Evolutionary conservation across 179 eudicot species (phyloP).

Genomic region (Monotropa hypopitys): DNA sequence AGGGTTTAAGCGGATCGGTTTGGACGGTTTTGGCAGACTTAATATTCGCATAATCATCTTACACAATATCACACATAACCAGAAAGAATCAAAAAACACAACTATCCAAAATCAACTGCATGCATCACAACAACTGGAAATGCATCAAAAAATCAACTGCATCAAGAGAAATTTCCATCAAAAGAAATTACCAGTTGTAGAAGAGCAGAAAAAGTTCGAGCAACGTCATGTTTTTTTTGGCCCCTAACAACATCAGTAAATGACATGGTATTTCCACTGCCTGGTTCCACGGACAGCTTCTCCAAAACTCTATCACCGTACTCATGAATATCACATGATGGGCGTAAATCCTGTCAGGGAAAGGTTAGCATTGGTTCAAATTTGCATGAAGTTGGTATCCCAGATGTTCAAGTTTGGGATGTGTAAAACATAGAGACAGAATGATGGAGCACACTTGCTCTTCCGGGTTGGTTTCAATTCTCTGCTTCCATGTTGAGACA

Average conservation of each 20-base stretch:
- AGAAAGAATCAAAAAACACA: too few relatives aligned
- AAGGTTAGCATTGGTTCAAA: neutral
- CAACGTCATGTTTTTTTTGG: slow-evolving; percentile 72
- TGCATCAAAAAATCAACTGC: too few relatives aligned
- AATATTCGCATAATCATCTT: too few relatives aligned
- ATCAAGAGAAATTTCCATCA: too few relatives aligned
- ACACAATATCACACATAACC: too few relatives aligned
- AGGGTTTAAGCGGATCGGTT: too few relatives aligned
- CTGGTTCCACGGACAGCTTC: slow-evolving; percentile 37
- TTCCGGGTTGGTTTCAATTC: slow-evolving; percentile 69
- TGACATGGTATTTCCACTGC: slow-evolving; percentile 26
- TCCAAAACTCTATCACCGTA: slow-evolving; percentile 64
- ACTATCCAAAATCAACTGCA: too few relatives aligned
- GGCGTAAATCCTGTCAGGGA: slow-evolving; percentile 54
- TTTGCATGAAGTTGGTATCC: neutral
- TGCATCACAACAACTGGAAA: too few relatives aligned
- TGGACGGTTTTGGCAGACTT: too few relatives aligned
- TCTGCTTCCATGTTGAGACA: slow-evolving; percentile 87
- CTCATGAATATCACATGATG: slow-evolving; percentile 80
- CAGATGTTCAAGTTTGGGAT: neutral
- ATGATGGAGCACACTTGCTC: slow-evolving; percentile 39
- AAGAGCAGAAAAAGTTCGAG: slow-evolving; percentile 83
- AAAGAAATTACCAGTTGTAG: slow-evolving; percentile 60
- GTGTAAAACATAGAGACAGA: neutral
- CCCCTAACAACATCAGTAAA: slow-evolving; percentile 67